Percentiles rank a stretch among this genome's conserved stretches.
Conservation (phyloP, 306 rosid species). For the Vigna unguiculata region DNA sequence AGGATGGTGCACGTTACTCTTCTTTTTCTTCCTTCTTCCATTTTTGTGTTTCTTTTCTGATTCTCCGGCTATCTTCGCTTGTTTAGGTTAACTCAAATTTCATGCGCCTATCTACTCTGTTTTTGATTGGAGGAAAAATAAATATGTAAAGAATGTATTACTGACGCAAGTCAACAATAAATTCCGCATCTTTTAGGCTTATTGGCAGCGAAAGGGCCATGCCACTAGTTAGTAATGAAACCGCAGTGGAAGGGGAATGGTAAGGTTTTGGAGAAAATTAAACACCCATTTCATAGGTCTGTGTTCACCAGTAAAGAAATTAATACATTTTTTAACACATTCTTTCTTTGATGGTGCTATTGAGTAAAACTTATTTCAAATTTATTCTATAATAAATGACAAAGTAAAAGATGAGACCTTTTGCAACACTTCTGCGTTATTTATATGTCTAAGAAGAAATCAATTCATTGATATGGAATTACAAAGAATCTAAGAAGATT, state of each 20-base stretch:
- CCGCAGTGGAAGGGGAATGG: not conserved
- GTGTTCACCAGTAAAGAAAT: not conserved
- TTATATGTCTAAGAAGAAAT: not conserved
- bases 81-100: not conserved
- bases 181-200: not conserved
- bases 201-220: too few relatives aligned
- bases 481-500: conserved; percentile 1
- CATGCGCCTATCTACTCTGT: too few relatives aligned
- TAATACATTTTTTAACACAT: not conserved
- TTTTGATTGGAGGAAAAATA: too few relatives aligned
- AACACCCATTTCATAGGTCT: not conserved
- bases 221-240: too few relatives aligned
- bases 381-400: not conserved
- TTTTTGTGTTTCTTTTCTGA: not conserved
- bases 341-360: not conserved
- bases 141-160: too few relatives aligned
- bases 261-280: not conserved
- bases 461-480: conserved; percentile 29
- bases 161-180: not conserved
- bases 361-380: not conserved
- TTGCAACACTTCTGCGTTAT: not conserved
- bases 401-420: not conserved
- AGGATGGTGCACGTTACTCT: conserved; percentile 52
- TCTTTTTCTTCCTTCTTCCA: conserved; percentile 31
- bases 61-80: not conserved